These are phyloP conservation scores for Suhomyces terraborum DNA, from an alignment of 1,139 yeast species.

Conservation along the genomic window DNA sequence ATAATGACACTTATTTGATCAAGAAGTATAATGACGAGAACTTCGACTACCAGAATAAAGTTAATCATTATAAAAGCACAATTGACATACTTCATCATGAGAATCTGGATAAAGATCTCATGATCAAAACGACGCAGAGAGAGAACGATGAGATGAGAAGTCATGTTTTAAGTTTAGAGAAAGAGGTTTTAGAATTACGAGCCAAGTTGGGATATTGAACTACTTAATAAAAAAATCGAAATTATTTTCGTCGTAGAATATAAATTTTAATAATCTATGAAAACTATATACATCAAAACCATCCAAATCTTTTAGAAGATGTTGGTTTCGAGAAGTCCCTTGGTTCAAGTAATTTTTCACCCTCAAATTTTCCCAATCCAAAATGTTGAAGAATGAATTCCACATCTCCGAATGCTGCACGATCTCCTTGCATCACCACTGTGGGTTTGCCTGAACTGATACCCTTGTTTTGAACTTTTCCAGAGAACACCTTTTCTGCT, in stretches of 20 bases:
- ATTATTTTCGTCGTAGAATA: background rate
- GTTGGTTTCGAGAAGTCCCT: conserved; percentile 27
- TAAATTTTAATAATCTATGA: background rate
- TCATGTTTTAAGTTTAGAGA: conserved; percentile 55
- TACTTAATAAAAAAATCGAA: background rate
- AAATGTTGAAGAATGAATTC: conserved; percentile 62
- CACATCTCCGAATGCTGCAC: conserved; percentile 84
- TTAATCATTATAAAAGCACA: conserved; percentile 38
- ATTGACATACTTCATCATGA: conserved; percentile 40
- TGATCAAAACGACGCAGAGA: conserved; percentile 35
- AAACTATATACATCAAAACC: conserved; percentile 23
- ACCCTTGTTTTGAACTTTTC: conserved; percentile 54
- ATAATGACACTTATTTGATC: conserved; percentile 39
- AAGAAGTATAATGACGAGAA: conserved; percentile 52
- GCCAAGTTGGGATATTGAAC: conserved; percentile 27
- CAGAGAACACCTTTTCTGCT: conserved; percentile 76
- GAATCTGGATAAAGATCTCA: conserved; percentile 46
- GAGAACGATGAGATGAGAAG: conserved; percentile 55
- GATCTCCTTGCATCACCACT: conserved; percentile 84
- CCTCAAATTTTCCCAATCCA: conserved; percentile 62
- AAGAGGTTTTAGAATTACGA: conserved; percentile 67
- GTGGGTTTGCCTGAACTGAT: conserved; percentile 69
- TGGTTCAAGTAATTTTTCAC: conserved; percentile 31
- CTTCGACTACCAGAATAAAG: conserved; percentile 48
- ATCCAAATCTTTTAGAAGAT: conserved; percentile 19